Evolutionary conservation across 75 land plant genomes (phyloP), one percentile per base, ranked within the genome.

Genomic region (Gnetum montanum): DNA sequence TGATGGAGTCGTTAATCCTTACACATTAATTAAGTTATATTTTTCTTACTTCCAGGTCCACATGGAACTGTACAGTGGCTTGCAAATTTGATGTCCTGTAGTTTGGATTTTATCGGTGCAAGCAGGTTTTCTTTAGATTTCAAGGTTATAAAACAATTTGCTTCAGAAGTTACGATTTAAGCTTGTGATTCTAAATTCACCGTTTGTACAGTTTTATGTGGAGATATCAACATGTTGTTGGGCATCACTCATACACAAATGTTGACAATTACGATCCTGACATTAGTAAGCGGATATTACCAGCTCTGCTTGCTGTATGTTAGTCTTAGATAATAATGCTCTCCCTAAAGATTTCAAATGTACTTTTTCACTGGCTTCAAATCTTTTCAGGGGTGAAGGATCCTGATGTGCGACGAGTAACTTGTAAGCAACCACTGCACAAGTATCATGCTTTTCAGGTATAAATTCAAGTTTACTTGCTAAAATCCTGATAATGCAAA

Each of bases 161-260:
- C n/a, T n/a, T n/a, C n/a, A n/a, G n/a, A 4, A 31, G 7, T 31
- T 11, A 30, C 23, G n/a, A 51, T 57, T n/a, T 22, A 25, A 49
- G 12, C 16, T 54, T 58, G 34, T 40, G 37, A 37, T 20, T 41
- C 8, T 28, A 8, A 19, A 31, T 53, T 53, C 34, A n/a, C n/a
- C n/a, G n/a, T 53, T 16, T 28, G 11, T 54, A 41, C 63, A 75
- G 78, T 54, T 75, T 75, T 34, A 75, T 75, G 78, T 75, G 78
- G 78, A 70, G 75, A 43, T 69, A 75, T 38, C 78, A 75, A 41
- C 78, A 75, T 65, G 78, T 75, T 31, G 75, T 71, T 49, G 78
- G 78, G 30, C 78, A 75, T 65, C 78, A 75, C 49, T 56, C 69
- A 23, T 75, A 59, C 47, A 75, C 78, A 35, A 75, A 75, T 55